Percentiles rank a stretch among this genome's conserved stretches.
Evolutionary conservation across 352 stramenopile genomes (phyloP).

Genomic region (Pythium dissimile): DNA sequence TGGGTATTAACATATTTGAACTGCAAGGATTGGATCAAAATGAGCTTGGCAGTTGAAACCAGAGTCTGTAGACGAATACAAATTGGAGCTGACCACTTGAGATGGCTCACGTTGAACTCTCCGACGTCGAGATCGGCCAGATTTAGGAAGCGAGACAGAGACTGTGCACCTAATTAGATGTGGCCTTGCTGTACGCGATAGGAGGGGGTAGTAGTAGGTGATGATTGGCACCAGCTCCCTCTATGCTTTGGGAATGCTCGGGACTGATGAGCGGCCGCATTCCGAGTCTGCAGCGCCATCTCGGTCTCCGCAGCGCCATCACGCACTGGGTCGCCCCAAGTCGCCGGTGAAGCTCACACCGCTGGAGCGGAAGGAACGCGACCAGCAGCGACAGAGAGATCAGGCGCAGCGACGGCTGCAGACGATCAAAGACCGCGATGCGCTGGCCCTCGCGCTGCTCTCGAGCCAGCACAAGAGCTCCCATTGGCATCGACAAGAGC

Average conservation of each 20-base stretch:
- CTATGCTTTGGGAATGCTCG: neutral
- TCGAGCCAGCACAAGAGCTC: constrained; percentile 16
- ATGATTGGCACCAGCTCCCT: too few relatives aligned
- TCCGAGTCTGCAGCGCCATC: neutral
- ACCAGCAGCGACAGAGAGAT: constrained; percentile 22
- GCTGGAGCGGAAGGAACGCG: constrained; percentile 24
- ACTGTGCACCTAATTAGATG: too few relatives aligned
- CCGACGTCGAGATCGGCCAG: too few relatives aligned
- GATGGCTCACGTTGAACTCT: too few relatives aligned
- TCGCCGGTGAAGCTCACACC: constrained; percentile 29
- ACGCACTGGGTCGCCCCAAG: neutral
- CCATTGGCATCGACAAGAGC: constrained; percentile 24
- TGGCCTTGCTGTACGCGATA: too few relatives aligned
- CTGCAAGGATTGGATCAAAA: constrained; percentile 11
- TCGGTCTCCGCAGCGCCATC: neutral
- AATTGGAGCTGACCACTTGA: neutral
- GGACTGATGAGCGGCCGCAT: neutral
- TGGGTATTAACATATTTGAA: neutral
- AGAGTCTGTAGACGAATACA: constrained; percentile 18
- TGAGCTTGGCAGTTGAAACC: neutral
- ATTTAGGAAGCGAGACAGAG: too few relatives aligned
- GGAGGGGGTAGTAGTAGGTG: too few relatives aligned
- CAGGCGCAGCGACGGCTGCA: constrained; percentile 19
- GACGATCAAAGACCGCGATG: constrained; percentile 13
- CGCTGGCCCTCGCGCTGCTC: constrained; percentile 4